Conservation (phyloP, 2,329 filamentous ascomycete genomes). For the Beauveria medogensis region DNA sequence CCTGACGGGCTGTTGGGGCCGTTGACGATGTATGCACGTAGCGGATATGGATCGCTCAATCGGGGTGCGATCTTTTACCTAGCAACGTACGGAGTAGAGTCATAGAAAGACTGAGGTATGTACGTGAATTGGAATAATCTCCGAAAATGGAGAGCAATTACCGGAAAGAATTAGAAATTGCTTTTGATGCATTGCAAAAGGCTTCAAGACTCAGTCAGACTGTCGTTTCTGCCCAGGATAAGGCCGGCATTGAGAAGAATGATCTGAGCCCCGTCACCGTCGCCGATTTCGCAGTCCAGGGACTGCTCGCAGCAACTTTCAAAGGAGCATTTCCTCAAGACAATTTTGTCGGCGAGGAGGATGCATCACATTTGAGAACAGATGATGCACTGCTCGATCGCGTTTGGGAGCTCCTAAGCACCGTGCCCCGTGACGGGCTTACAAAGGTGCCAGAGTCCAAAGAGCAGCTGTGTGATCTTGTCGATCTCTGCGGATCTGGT, state of each 20-base stretch:
- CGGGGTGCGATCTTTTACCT: not conserved
- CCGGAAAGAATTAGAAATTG: constrained; percentile 33
- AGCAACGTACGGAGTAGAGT: too few species aligned
- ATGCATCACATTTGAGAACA: constrained; percentile 36
- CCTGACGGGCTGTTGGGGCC: not conserved
- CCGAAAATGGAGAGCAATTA: constrained; percentile 35
- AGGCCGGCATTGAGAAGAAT: constrained; percentile 43
- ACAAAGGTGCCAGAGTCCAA: constrained; percentile 27
- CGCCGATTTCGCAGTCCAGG: constrained; percentile 52
- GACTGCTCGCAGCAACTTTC: constrained; percentile 43
- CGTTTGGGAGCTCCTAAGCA: constrained; percentile 39
- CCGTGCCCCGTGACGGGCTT: constrained; percentile 15
- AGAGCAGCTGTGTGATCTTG: constrained; percentile 42
- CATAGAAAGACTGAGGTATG: not conserved
- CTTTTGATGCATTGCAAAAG: constrained; percentile 33
- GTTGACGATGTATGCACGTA: constrained; percentile 5
- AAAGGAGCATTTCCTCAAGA: constrained; percentile 43
- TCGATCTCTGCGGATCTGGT: constrained; percentile 42
- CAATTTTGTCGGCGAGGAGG: constrained; percentile 48
- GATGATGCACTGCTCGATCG: constrained; percentile 35
- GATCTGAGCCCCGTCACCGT: constrained; percentile 51
- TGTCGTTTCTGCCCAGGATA: constrained; percentile 38
- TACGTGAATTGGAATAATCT: not conserved
- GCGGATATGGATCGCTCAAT: not conserved
- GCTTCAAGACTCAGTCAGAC: constrained; percentile 43